phyloP scores from a whole-genome alignment of 2,329 filamentous ascomycete genomes.

The Ophiognomonia clavigignenti-juglandacearum region DNA sequence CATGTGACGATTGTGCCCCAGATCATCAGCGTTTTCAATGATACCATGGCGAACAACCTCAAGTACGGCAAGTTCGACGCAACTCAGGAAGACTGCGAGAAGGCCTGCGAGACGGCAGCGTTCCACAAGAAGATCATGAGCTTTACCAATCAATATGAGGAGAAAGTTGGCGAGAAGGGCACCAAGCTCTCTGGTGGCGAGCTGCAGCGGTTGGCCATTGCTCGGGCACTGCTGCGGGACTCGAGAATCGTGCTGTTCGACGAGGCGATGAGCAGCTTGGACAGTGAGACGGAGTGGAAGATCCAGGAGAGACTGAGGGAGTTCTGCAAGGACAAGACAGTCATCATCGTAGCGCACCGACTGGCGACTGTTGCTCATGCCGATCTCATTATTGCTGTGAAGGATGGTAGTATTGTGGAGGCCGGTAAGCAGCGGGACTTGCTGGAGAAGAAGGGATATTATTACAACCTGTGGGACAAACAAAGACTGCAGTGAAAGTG shows the following conservation, averaged over 20 bases:
- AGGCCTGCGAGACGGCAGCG: constrained; percentile 55
- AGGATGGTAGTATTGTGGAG: background rate
- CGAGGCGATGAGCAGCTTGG: constrained; percentile 14
- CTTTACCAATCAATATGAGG: constrained; percentile 49
- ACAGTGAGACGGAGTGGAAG: constrained; percentile 14
- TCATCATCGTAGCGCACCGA: constrained; percentile 10
- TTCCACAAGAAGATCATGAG: constrained; percentile 60
- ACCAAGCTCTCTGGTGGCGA: constrained; percentile 47
- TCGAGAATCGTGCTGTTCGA: constrained; percentile 13
- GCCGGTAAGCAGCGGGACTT: background rate
- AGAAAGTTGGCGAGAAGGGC: constrained; percentile 43
- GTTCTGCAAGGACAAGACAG: constrained; percentile 7
- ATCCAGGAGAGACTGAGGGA: constrained; percentile 11
- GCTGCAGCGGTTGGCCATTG: constrained; percentile 43
- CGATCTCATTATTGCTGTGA: constrained; percentile 2
- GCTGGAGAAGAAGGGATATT: constrained; percentile 1
- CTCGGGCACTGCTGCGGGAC: constrained; percentile 18
- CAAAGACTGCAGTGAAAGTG: background rate
- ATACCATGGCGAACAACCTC: constrained; percentile 60
- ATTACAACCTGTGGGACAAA: background rate
- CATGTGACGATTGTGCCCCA: constrained; percentile 61
- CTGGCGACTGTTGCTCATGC: constrained; percentile 3
- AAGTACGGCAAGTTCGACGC: constrained; percentile 58
- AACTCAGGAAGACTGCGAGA: constrained; percentile 53
- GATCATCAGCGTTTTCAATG: constrained; percentile 60